Conservation (phyloP, 345 rosid species). For the Corchorus olitorius region DNA sequence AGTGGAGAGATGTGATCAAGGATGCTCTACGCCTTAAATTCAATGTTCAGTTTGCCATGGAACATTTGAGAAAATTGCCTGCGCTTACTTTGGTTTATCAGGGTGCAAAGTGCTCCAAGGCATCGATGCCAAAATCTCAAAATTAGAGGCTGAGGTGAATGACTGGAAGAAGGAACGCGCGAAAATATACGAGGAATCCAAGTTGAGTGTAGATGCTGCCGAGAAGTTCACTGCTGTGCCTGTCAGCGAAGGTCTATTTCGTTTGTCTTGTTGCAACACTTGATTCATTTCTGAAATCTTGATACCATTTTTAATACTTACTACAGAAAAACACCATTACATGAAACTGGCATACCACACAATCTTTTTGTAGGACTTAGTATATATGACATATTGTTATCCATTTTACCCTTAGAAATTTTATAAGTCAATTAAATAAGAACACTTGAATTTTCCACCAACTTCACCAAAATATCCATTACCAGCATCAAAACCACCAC, state of each 20-base stretch:
- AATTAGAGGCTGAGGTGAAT: constrained; percentile 5
- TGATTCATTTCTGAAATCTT: not conserved
- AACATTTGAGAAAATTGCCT: constrained; percentile 18
- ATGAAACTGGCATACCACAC: not conserved
- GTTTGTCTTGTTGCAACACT: not conserved
- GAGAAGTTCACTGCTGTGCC: not conserved
- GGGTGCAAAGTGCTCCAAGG: not conserved
- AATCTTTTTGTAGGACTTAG: not conserved
- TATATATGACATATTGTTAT: no score
- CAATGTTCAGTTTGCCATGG: constrained; percentile 4
- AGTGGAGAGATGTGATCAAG: constrained; percentile 16
- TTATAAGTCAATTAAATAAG: not conserved
- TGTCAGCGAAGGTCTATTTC: constrained; percentile 14
- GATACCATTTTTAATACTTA: not conserved
- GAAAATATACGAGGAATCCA: not conserved
- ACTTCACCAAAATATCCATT: not conserved
- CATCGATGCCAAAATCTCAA: not conserved
- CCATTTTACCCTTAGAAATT: no score
- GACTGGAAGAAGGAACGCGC: not conserved
- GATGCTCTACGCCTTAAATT: constrained; percentile 12
- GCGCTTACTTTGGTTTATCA: constrained; percentile 12
- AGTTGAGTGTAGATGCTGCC: not conserved
- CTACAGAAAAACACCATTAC: no score
- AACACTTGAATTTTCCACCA: not conserved
- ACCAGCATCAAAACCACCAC: not conserved